Base-by-base conservation (phyloP, 331 rosid genomes). In the Stylosanthes scabra region DNA sequence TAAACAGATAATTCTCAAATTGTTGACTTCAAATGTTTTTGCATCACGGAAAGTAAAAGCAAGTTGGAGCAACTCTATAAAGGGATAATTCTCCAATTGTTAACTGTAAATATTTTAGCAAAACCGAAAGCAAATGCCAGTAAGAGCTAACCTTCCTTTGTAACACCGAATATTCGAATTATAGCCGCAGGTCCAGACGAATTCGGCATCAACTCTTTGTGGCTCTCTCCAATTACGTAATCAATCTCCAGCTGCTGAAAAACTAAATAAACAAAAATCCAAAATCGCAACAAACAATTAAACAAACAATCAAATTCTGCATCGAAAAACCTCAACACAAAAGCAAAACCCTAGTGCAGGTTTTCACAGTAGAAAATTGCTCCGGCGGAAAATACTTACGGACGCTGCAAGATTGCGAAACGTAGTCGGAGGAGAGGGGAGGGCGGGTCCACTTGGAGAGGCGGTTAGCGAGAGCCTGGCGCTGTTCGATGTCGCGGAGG, bases 191-290 rank as follows among this genome's bases (percentile, higher is more conserved):
- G 83, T 39, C 97, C 97, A 51, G 92, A 79, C 10, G 88, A 76
- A 40, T 87, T 88, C 1, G 96, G 96, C 71, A 87, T 29, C 90
- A 94, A 84, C 51, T 72, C 87, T 60, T 52, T 88, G 49, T 80
- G 84, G 77, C 86, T 88, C 77, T 91, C 97, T 50, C 93, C 96
- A 10, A 91, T 90, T 51, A 94, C 93, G 51, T 89, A 94, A 76
- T 94, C 97, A 73, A 94, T 94, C 79, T 94, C 99, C 78, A 94
- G 63, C 69, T 94, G 99, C 84, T 91, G 99, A 75, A 91, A 94
- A 34, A 81, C 99, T 94, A 71, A 14, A 34, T 44, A 44, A 20
- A 31, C 57, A 11, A 15, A 4, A 4, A 57, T 16, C 8, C 61
- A 34, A 34, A 34, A 34, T 34, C 25, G 50, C 8, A 46, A 54